Percentiles rank a stretch among this genome's conserved stretches.
phyloP scores from a whole-genome alignment of 139 green algal species.

The Axilococcus clingmanii region DNA sequence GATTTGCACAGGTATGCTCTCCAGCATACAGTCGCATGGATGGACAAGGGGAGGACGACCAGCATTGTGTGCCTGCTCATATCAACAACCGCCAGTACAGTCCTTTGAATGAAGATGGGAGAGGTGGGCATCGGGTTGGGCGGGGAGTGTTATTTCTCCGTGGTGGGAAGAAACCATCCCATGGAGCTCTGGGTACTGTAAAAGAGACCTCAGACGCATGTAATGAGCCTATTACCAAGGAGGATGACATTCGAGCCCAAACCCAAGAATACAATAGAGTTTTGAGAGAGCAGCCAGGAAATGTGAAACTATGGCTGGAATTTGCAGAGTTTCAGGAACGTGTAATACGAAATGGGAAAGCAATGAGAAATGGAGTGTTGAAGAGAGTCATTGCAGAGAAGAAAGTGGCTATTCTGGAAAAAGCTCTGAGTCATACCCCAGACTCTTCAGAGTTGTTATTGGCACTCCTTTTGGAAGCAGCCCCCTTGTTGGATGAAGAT shows the following conservation, averaged over 20 bases:
- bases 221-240: too few relatives aligned
- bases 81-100: too few relatives aligned
- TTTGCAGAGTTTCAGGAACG: slow-evolving; percentile 70
- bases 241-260: slow-evolving; percentile 2
- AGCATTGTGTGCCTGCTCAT: too few relatives aligned
- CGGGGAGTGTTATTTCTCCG: too few relatives aligned
- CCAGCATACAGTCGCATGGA: too few relatives aligned
- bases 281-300: slow-evolving; percentile 41
- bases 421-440: slow-evolving; percentile 51
- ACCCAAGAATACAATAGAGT: slow-evolving; percentile 66
- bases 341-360: slow-evolving; percentile 18
- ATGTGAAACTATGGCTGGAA: slow-evolving; percentile 69
- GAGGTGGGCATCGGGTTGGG: too few relatives aligned
- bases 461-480: slow-evolving; percentile 43
- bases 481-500: slow-evolving; percentile 4
- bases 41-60: too few relatives aligned
- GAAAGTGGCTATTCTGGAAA: slow-evolving; percentile 61
- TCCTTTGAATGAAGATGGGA: too few relatives aligned
- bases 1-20: too few relatives aligned
- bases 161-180: too few relatives aligned
- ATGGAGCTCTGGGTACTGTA: too few relatives aligned
- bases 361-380: slow-evolving; percentile 6
- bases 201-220: too few relatives aligned
- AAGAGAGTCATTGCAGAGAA: slow-evolving; percentile 53
- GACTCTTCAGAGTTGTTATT: slow-evolving; percentile 52